A percentile compares a stretch with the other conserved stretches of the same genome.
Evolutionary conservation across 2,329 filamentous ascomycete genomes (phyloP).

Genomic region (Claviceps monticola): DNA sequence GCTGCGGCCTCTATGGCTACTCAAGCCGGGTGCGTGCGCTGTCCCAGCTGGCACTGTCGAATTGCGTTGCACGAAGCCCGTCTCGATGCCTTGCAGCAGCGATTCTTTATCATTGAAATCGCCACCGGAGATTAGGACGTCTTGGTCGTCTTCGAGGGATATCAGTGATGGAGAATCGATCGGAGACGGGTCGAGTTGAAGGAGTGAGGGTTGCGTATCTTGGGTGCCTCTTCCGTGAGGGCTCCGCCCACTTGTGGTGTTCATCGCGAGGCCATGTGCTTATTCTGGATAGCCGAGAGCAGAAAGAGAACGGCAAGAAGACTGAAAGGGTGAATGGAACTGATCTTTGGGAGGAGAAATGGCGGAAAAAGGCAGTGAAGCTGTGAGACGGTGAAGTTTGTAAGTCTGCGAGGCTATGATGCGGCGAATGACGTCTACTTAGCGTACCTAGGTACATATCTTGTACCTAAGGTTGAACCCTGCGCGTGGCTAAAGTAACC

Average conservation of each 20-base stretch:
- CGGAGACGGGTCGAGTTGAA: constrained; percentile 70
- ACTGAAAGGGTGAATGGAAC: too few species aligned
- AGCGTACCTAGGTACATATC: not conserved
- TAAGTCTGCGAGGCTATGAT: too few species aligned
- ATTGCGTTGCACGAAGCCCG: constrained; percentile 25
- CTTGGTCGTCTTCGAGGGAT: constrained; percentile 9
- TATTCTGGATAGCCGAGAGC: not conserved
- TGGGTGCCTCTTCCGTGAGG: constrained; percentile 27
- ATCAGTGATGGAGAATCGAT: constrained; percentile 42
- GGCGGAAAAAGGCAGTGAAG: too few species aligned
- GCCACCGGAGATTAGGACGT: constrained; percentile 19
- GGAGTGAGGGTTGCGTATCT: constrained; percentile 50
- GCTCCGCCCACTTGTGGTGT: constrained; percentile 4
- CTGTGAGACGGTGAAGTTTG: too few species aligned
- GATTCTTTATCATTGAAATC: constrained; percentile 13
- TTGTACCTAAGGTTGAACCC: not conserved
- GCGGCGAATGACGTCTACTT: too few species aligned
- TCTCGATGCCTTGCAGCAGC: constrained; percentile 13
- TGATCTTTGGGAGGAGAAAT: too few species aligned
- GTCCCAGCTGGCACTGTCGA: constrained; percentile 20
- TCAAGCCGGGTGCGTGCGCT: constrained; percentile 36
- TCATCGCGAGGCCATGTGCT: constrained; percentile 6
- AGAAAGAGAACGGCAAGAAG: not conserved
- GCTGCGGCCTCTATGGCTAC: constrained; percentile 36
- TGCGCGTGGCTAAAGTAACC: too few species aligned